Conservation (phyloP, 2,329 filamentous ascomycete species). For the Pseudocercospora fuligena region DNA sequence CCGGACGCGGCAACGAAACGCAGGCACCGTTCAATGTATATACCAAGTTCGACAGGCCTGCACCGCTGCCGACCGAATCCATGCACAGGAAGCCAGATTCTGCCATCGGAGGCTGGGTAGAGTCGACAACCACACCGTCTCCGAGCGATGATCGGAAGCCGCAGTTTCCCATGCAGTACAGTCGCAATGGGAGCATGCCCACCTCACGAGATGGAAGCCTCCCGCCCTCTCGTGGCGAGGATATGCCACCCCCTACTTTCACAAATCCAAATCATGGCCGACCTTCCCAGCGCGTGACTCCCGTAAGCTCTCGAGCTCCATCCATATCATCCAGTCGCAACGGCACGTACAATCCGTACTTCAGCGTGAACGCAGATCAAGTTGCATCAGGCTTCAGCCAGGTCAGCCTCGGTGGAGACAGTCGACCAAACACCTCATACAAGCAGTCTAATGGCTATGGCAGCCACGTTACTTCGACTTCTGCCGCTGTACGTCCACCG, state of each 20-base stretch:
- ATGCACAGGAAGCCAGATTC: constrained; percentile 36
- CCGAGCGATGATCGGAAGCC: constrained; percentile 50
- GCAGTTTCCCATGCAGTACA: constrained; percentile 49
- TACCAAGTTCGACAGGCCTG: constrained; percentile 41
- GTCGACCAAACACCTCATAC: constrained; percentile 27
- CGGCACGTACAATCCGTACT: constrained; percentile 45
- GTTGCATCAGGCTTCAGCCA: constrained; percentile 43
- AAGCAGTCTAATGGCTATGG: constrained; percentile 21
- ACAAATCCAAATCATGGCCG: constrained; percentile 27
- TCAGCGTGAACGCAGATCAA: constrained; percentile 46
- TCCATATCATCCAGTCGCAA: constrained; percentile 57
- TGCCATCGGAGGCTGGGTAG: constrained; percentile 28
- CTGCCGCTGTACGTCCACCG: constrained; percentile 4
- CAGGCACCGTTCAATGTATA: constrained; percentile 40
- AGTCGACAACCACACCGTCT: constrained; percentile 41
- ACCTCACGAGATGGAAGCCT: constrained; percentile 61
- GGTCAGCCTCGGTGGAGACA: constrained; percentile 25
- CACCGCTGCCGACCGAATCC: constrained; percentile 15
- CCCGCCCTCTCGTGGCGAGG: constrained; percentile 60
- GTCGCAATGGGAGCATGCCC: constrained; percentile 49
- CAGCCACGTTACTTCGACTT: not conserved
- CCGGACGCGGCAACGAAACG: constrained; percentile 28
- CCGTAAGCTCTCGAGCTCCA: constrained; percentile 40
- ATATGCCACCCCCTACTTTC: constrained; percentile 44
- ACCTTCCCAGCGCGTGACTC: constrained; percentile 28